Base-by-base conservation (phyloP, 441 rosid genomes). In the Macaranga tanarius region DNA sequence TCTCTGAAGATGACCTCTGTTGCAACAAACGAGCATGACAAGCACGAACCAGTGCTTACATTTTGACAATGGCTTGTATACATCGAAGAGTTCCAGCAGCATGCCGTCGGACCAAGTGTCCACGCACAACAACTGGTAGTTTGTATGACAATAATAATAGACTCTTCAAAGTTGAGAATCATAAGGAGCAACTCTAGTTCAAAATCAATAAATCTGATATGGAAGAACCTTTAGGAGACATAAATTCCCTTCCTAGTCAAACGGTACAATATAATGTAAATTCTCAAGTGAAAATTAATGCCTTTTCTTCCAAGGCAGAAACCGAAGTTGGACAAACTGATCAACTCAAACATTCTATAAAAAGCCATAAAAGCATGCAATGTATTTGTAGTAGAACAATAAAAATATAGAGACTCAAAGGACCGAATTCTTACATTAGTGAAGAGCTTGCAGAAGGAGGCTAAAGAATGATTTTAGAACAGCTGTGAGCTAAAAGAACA, bases 91-190 rank as follows among this genome's bases (percentile, higher is more conserved):
- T 82, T 69, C 95, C 99, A 83, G 81, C 76, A 67, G 97, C 99
- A 75, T 86, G 95, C 73, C 69, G 93, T 75, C 99, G 85, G 67
- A 92, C 97, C 84, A 95, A 73, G 82, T 90, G 92, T 51, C 99
- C 97, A 15, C 98, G 93, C 19, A 88, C 90, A 67, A 89, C 92
- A 78, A 98, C 97, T 84, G 93, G 99, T 87, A 93, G 77, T 84
- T 87, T 91, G n/a, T n/a, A n/a, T n/a, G n/a, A n/a, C n/a, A n/a
- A n/a, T n/a, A n/a, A n/a, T n/a, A n/a, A n/a, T n/a, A n/a, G n/a
- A n/a, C n/a, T n/a, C n/a, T n/a, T n/a, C n/a, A n/a, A n/a, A n/a
- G n/a, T n/a, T n/a, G n/a, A n/a, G n/a, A n/a, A n/a, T n/a, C n/a
- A n/a, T n/a, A n/a, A n/a, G n/a, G n/a, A n/a, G n/a, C n/a, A n/a